phyloP scores from a whole-genome alignment of 2,329 filamentous ascomycete genomes.

The Aspergillus ruber region DNA sequence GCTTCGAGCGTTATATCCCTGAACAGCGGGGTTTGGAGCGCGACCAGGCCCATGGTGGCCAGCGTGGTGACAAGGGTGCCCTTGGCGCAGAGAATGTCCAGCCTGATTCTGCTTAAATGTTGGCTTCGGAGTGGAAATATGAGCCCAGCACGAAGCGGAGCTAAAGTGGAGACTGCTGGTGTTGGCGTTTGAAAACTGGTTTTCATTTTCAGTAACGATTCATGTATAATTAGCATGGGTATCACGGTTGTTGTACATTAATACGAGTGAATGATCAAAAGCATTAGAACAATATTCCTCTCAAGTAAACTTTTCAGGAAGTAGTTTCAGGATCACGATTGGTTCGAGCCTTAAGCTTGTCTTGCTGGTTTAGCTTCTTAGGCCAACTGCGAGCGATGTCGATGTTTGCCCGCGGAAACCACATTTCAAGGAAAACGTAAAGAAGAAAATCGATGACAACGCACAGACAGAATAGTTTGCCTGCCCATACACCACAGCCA shows the following conservation, averaged over 20 bases:
- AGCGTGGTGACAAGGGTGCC: conserved; percentile 22
- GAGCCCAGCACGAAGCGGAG: conserved; percentile 21
- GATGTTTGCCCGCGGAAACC: conserved; percentile 75
- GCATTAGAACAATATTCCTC: background rate
- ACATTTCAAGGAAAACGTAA: conserved; percentile 80
- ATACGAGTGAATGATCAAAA: background rate
- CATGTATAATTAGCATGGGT: conserved; percentile 6
- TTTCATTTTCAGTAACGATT: background rate
- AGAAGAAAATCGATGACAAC: conserved; percentile 91
- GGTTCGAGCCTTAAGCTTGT: background rate
- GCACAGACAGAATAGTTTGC: conserved; percentile 92
- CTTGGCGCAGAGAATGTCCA: conserved; percentile 24
- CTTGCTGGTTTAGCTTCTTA: conserved; percentile 50
- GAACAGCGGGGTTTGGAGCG: conserved; percentile 24
- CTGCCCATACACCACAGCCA: conserved; percentile 96
- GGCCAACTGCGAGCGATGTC: conserved; percentile 92
- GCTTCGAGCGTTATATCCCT: conserved; percentile 16
- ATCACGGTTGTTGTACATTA: conserved; percentile 1
- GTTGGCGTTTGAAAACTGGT: background rate
- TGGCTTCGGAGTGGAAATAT: conserved; percentile 21
- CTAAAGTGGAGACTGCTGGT: background rate
- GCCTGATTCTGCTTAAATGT: conserved; percentile 23
- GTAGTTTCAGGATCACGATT: conserved; percentile 4
- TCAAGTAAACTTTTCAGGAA: conserved; percentile 1
- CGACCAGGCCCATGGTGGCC: conserved; percentile 16